Base-by-base conservation (phyloP, 345 rosid genomes). In the Corchorus capsularis region DNA sequence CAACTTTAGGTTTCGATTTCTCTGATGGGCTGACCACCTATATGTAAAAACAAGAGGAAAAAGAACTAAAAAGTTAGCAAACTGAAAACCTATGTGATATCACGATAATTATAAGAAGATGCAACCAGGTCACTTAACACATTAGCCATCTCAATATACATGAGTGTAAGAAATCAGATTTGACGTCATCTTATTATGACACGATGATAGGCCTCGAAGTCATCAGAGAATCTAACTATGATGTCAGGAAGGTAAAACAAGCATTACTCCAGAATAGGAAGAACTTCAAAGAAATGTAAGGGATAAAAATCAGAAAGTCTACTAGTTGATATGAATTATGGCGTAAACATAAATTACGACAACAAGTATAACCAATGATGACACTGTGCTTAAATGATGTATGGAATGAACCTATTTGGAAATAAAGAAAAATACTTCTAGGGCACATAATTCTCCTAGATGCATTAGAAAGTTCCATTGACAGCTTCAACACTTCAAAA, bases 1-100 rank as follows among this genome's bases (percentile, higher is more conserved):
- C 81, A 6, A 61, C 64, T 77, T 83, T 79, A 17, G 81, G 54
- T 69, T 78, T 86, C 57, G 76, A 74, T 77, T 84, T 86, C 59
- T 86, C 89, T 50, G 79, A 79, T 54, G 83, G 81, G 76, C 86
- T 65, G 14, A 75, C 78, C 49, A 81, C 77, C 88, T 86, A 76
- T 17, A 79, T 43, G 37, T 27, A 65, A 45, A 46, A 46, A 16
- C 19, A 53, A 59, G 54, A 72, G 61, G 43, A 19, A 57, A 6
- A 55, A 6, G 32, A 16, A 61, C 3, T 15, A 67, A 43, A 20
- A 11, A 0, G 13, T 5, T 3, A 55, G 13, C 16, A 39, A 35
- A 15, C 8, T 74, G 17, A 61, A 19, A 47, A 47, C 45, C 20
- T 0, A 69, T 14, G 73, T 65, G 1, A 45, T 45, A 45, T 45